Conservation (phyloP, 1,139 yeast species). For the Blastobotrys ciferrii region DNA sequence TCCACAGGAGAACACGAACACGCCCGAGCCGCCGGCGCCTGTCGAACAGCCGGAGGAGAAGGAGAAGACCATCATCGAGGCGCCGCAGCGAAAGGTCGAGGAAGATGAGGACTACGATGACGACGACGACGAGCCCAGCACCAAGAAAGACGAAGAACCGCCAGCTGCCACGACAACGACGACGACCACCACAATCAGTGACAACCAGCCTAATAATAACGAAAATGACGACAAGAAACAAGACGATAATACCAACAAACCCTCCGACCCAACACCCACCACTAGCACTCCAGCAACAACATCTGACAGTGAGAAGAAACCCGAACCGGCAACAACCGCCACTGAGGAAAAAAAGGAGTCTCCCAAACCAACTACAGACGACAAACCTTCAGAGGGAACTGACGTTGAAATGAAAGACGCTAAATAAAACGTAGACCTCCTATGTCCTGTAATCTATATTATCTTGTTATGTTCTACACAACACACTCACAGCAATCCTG, state of each 20-base stretch:
- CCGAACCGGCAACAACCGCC: conserved; percentile 3
- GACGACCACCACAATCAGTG: neutral
- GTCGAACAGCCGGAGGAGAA: conserved; percentile 20
- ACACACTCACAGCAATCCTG: neutral
- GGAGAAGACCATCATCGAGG: conserved; percentile 43
- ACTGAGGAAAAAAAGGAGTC: conserved; percentile 10
- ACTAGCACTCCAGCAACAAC: neutral
- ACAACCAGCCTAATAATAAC: neutral
- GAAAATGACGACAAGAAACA: neutral
- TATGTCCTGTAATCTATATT: neutral
- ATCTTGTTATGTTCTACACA: conserved; percentile 1
- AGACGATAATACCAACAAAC: neutral
- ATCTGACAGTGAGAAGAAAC: neutral
- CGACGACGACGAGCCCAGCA: conserved; percentile 43
- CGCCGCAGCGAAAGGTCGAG: conserved; percentile 72
- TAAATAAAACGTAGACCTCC: conserved; percentile 1
- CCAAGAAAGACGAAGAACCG: conserved; percentile 10
- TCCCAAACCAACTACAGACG: conserved; percentile 4
- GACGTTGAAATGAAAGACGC: conserved; percentile 22
- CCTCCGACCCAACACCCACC: neutral
- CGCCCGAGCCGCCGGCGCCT: conserved; percentile 4
- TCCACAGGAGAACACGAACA: neutral
- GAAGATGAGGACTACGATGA: conserved; percentile 87
- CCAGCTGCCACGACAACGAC: neutral
- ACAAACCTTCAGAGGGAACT: conserved; percentile 17